A percentile compares a stretch with the other conserved stretches of the same genome.
phyloP scores from a whole-genome alignment of 371 early-diverging fungal genomes.

The Batkoa obscura region DNA sequence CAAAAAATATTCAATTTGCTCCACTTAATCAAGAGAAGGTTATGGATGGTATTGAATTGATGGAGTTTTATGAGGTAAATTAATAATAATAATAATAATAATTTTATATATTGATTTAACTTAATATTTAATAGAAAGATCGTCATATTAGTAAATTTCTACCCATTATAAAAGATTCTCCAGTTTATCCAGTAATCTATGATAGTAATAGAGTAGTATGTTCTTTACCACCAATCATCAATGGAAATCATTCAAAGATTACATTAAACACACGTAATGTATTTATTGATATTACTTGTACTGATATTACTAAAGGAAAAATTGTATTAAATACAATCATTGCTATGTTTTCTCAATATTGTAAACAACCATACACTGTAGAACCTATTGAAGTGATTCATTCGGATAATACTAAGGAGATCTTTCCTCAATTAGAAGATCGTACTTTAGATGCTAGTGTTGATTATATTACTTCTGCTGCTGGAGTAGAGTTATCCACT shows the following conservation, averaged over 20 bases:
- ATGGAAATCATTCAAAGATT: conserved; percentile 97
- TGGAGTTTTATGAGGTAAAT: conserved; percentile 66
- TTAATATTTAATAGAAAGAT: conserved; percentile 26
- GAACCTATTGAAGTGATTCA: conserved; percentile 85
- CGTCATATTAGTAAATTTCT: conserved; percentile 78
- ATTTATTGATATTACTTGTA: conserved; percentile 97
- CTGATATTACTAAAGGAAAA: conserved; percentile 88
- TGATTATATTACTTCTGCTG: conserved; percentile 70
- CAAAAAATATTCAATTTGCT: conserved; percentile 78
- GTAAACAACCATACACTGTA: conserved; percentile 50
- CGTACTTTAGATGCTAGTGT: conserved; percentile 49
- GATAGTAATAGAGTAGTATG: conserved; percentile 73
- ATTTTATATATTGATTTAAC: neutral
- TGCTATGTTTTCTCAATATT: conserved; percentile 88
- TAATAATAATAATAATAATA: neutral
- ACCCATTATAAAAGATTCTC: conserved; percentile 77
- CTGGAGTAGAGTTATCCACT: conserved; percentile 48
- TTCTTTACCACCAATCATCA: conserved; percentile 99
- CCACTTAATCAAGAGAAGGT: conserved; percentile 82
- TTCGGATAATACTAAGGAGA: conserved; percentile 46
- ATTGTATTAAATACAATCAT: conserved; percentile 83
- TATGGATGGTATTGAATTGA: conserved; percentile 76
- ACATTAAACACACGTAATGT: conserved; percentile 89
- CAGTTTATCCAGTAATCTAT: conserved; percentile 82
- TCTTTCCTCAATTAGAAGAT: conserved; percentile 54